phyloP scores from a whole-genome alignment of 257 asterid genomes.

The Datura wrightii region DNA sequence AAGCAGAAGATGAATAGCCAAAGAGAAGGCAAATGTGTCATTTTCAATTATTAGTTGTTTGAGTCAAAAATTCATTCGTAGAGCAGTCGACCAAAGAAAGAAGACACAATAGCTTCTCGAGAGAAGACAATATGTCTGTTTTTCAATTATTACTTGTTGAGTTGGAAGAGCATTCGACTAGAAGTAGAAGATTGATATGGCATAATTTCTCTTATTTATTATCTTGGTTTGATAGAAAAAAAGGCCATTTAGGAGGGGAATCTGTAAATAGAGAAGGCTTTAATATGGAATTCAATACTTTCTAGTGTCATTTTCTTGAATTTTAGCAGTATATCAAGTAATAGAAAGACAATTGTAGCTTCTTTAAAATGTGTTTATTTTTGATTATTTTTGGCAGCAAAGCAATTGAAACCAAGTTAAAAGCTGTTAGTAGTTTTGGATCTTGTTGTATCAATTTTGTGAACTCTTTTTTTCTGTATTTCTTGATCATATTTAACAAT shows the following conservation, averaged over 20 bases:
- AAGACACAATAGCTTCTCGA: background rate
- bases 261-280: conserved; percentile 30
- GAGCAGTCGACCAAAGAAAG: background rate
- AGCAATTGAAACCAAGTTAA: background rate
- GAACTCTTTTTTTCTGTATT: background rate
- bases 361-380: background rate
- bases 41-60: background rate
- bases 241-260: background rate
- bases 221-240: background rate
- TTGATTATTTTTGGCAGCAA: background rate
- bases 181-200: background rate
- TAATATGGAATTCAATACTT: conserved; percentile 13
- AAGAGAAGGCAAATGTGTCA: background rate
- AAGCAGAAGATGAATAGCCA: background rate
- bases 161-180: background rate
- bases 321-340: background rate
- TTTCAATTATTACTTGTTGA: background rate
- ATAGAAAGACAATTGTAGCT: conserved; percentile 5
- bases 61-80: background rate
- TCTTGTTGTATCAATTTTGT: background rate
- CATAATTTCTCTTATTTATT: background rate
- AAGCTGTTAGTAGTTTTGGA: background rate
- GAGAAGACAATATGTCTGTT: background rate
- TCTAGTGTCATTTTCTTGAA: conserved; percentile 1
- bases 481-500: background rate